Evolutionary conservation across 225 moss, liverwort and hornwort genomes (phyloP).

Genomic region (Bryoerythrophyllum caledonicum): DNA sequence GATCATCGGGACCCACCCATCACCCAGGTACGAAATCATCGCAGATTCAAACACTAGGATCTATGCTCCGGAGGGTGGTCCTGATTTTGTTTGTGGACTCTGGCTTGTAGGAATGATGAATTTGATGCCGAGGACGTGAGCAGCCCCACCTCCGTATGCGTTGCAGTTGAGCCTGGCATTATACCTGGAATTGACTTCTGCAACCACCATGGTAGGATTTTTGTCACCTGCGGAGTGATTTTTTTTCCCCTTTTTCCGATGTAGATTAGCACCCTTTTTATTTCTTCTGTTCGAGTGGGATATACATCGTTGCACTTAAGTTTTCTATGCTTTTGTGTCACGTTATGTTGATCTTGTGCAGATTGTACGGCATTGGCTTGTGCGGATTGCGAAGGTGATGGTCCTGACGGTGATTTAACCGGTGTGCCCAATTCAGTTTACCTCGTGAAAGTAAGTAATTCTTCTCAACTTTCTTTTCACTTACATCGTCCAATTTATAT

Average conservation of each 20-base stretch:
- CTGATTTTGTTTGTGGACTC: constrained; percentile 17
- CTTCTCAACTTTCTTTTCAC: constrained; percentile 10
- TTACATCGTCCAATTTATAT: constrained; percentile 9
- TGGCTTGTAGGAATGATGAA: constrained; percentile 26
- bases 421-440: constrained; percentile 86
- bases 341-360: constrained; percentile 32
- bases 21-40: constrained; percentile 24
- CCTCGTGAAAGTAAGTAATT: constrained; percentile 34
- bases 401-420: constrained; percentile 58
- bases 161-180: constrained; percentile 97
- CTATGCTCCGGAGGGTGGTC: not conserved
- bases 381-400: constrained; percentile 95
- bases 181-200: constrained; percentile 98
- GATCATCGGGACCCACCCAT: constrained; percentile 12
- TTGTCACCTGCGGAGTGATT: not conserved
- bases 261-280: not conserved
- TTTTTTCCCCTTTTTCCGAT: not conserved
- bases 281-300: constrained; percentile 1
- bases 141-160: constrained; percentile 42
- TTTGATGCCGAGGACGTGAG: constrained; percentile 32
- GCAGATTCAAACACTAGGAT: constrained; percentile 13
- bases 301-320: constrained; percentile 11
- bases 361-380: constrained; percentile 61
- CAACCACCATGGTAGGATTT: constrained; percentile 82
- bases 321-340: not conserved